Percentiles rank a stretch among this genome's conserved stretches.
Evolutionary conservation across 805 yeast species (phyloP).

Genomic region (Saccharomyces kudriavzevii): DNA sequence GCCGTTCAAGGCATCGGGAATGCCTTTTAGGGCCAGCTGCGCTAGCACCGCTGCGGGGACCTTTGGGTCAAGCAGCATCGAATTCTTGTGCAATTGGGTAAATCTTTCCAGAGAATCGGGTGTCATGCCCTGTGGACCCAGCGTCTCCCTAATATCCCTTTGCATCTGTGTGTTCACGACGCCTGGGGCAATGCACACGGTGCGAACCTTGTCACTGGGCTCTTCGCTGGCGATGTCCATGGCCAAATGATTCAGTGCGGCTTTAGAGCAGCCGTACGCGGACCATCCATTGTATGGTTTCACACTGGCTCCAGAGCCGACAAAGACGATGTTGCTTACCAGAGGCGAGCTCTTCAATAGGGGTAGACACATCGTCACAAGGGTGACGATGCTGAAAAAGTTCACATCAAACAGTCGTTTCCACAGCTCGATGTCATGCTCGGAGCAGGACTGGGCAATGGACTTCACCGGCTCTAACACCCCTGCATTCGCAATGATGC

Average conservation of each 20-base stretch:
- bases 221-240: constrained; percentile 58
- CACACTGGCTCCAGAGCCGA: constrained; percentile 77
- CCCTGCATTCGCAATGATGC: constrained; percentile 68
- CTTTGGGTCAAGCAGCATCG: constrained; percentile 53
- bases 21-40: constrained; percentile 52
- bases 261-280: constrained; percentile 85
- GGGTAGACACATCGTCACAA: constrained; percentile 47
- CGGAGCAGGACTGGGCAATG: constrained; percentile 22
- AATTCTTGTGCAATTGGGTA: constrained; percentile 45
- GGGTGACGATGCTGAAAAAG: constrained; percentile 56
- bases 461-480: constrained; percentile 64
- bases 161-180: constrained; percentile 88
- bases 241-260: constrained; percentile 71
- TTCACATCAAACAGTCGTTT: constrained; percentile 58
- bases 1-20: constrained; percentile 51
- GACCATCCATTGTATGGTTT: constrained; percentile 48
- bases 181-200: constrained; percentile 79
- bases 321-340: constrained; percentile 57
- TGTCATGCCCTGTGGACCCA: constrained; percentile 47
- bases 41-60: constrained; percentile 63
- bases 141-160: constrained; percentile 52
- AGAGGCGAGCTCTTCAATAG: constrained; percentile 35
- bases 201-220: constrained; percentile 26
- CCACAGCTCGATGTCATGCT: constrained; percentile 43
- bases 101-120: constrained; percentile 49